phyloP scores from a whole-genome alignment of 2,329 filamentous ascomycete genomes.

The Trichoderma sp. region DNA sequence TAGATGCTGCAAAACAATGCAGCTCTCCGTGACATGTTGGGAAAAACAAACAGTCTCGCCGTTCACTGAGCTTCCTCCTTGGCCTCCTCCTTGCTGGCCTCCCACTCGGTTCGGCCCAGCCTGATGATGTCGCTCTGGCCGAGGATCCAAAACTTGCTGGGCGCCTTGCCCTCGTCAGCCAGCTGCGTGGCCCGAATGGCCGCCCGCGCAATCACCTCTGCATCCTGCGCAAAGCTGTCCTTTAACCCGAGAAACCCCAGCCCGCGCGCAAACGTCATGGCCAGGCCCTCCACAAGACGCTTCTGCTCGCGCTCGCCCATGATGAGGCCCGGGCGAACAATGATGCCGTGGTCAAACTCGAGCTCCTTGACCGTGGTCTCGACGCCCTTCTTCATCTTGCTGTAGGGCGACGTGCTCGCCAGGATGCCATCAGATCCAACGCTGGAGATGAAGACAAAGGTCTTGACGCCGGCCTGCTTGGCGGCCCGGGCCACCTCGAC shows the following conservation, averaged over 20 bases:
- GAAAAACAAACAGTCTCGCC: background rate
- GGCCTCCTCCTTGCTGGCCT: conserved; percentile 34
- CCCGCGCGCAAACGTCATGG: conserved; percentile 56
- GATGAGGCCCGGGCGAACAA: conserved; percentile 74
- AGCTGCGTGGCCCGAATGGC: conserved; percentile 62
- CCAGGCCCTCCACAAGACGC: conserved; percentile 58
- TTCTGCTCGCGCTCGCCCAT: conserved; percentile 67
- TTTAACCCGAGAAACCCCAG: conserved; percentile 59
- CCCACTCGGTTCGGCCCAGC: conserved; percentile 63
- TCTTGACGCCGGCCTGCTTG: conserved; percentile 68
- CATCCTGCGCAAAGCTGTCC: conserved; percentile 73
- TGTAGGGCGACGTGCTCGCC: conserved; percentile 48
- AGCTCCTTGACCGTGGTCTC: conserved; percentile 74
- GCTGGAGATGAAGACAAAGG: conserved; percentile 76
- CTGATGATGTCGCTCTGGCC: conserved; percentile 63
- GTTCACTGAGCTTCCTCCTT: background rate
- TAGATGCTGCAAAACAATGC: background rate
- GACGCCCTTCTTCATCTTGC: conserved; percentile 82
- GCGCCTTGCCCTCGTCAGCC: conserved; percentile 60
- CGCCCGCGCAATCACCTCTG: conserved; percentile 68
- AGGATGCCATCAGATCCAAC: conserved; percentile 48
- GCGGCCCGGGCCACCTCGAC: conserved; percentile 75
- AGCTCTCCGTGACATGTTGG: background rate
- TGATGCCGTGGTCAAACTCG: conserved; percentile 75
- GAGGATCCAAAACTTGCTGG: conserved; percentile 62